Evolutionary conservation across 371 early-diverging fungal genomes (phyloP).

Genomic region (Actinomortierella ambigua): DNA sequence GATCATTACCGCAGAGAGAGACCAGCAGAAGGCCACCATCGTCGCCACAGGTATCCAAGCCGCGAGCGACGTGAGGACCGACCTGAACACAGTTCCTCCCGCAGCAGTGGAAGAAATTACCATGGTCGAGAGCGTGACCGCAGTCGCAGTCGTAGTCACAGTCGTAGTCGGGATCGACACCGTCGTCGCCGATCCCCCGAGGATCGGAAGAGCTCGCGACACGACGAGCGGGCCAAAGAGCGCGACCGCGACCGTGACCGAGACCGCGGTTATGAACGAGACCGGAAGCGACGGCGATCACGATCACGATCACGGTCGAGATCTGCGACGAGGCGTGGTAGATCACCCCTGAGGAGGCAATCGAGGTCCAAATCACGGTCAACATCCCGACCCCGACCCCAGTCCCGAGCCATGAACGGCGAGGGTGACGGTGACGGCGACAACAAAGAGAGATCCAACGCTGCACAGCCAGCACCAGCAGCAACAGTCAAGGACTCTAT

Average conservation of each 20-base stretch:
- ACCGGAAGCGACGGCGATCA: background rate
- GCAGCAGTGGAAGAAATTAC: conserved; percentile 8
- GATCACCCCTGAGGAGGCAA: background rate
- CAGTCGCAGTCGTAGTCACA: conserved; percentile 6
- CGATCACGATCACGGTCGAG: background rate
- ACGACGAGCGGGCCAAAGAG: conserved; percentile 8
- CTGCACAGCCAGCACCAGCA: background rate
- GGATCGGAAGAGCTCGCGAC: conserved; percentile 1
- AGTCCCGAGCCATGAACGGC: background rate
- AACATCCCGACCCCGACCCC: conserved; percentile 3
- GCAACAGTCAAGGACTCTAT: conserved; percentile 11
- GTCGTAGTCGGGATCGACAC: conserved; percentile 9
- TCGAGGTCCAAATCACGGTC: conserved; percentile 17
- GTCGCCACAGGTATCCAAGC: conserved; percentile 8
- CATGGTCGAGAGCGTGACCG: conserved; percentile 26
- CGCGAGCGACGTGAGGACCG: conserved; percentile 6
- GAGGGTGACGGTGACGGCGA: background rate
- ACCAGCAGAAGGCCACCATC: too few relatives aligned
- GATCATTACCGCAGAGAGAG: background rate
- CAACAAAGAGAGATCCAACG: background rate
- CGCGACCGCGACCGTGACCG: background rate
- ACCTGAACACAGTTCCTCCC: conserved; percentile 3
- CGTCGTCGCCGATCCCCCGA: conserved; percentile 3
- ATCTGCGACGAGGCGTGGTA: background rate
- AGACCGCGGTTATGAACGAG: conserved; percentile 19